A percentile compares a stretch with the other conserved stretches of the same genome.
Evolutionary conservation across 1,284 basidiomycete species (phyloP).

Genomic region (Polyporus tsugae): DNA sequence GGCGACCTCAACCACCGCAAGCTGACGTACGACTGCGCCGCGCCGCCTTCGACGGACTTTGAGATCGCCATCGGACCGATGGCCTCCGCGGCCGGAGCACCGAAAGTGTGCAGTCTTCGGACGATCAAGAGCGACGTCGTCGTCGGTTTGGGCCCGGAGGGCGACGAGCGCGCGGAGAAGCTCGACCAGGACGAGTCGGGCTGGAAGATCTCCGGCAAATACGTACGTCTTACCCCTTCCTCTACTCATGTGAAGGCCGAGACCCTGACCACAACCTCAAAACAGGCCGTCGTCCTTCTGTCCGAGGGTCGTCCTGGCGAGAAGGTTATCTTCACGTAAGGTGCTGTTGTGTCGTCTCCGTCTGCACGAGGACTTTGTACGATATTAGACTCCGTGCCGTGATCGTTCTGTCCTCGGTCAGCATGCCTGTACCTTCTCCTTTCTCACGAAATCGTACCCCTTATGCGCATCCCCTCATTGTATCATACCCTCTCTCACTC

Average conservation of each 20-base stretch:
- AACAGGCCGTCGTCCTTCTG: constrained; percentile 83
- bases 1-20: constrained; percentile 81
- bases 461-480: constrained; percentile 13
- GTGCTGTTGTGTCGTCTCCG: not conserved
- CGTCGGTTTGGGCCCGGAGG: constrained; percentile 71
- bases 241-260: too few species aligned
- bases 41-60: constrained; percentile 91
- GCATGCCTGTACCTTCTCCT: not conserved
- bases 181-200: constrained; percentile 91
- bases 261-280: not conserved
- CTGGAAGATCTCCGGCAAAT: constrained; percentile 98
- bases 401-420: not conserved
- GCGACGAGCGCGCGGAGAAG: constrained; percentile 79
- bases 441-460: not conserved
- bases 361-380: not conserved
- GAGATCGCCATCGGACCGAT: constrained; percentile 94
- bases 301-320: constrained; percentile 88
- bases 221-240: constrained; percentile 59
- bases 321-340: constrained; percentile 76
- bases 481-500: constrained; percentile 13
- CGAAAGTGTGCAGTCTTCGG: constrained; percentile 84
- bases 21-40: constrained; percentile 93
- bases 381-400: constrained; percentile 1
- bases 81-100: constrained; percentile 89
- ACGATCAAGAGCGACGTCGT: constrained; percentile 92